Conservation (phyloP, 2,329 filamentous ascomycete genomes). For the Pseudocercospora cruenta region DNA sequence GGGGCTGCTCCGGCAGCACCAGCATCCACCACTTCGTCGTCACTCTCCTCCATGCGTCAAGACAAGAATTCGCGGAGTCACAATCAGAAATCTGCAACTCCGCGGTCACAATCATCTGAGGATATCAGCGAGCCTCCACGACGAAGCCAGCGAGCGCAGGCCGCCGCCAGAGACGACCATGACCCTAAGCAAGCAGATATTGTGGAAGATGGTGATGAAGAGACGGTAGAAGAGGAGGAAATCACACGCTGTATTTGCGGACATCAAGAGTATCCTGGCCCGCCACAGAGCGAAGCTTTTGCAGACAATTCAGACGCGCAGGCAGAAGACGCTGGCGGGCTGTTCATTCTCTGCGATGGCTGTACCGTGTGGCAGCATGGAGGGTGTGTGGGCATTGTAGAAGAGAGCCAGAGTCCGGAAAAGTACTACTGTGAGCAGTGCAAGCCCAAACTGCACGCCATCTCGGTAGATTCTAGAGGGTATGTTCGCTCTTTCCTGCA, state of each 20-base stretch:
- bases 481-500: constrained; percentile 56
- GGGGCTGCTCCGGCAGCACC: constrained; percentile 59
- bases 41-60: constrained; percentile 69
- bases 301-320: constrained; percentile 56
- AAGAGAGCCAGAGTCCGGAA: constrained; percentile 87
- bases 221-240: constrained; percentile 77
- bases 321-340: constrained; percentile 84
- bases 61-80: constrained; percentile 75
- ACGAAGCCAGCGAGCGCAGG: constrained; percentile 77
- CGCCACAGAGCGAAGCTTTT: constrained; percentile 59
- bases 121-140: constrained; percentile 70
- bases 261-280: constrained; percentile 90
- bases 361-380: constrained; percentile 99
- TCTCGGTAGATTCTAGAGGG: constrained; percentile 81
- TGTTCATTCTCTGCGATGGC: constrained; percentile 97
- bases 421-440: constrained; percentile 98
- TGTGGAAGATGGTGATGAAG: constrained; percentile 60
- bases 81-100: constrained; percentile 74
- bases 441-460: constrained; percentile 85
- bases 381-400: constrained; percentile 95
- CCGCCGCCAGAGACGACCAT: constrained; percentile 61
- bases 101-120: constrained; percentile 72
- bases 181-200: constrained; percentile 44
- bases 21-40: constrained; percentile 75
- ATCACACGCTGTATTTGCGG: constrained; percentile 95